Conservation (phyloP, 176 grass and related monocot genomes). For the Avena eriantha region DNA sequence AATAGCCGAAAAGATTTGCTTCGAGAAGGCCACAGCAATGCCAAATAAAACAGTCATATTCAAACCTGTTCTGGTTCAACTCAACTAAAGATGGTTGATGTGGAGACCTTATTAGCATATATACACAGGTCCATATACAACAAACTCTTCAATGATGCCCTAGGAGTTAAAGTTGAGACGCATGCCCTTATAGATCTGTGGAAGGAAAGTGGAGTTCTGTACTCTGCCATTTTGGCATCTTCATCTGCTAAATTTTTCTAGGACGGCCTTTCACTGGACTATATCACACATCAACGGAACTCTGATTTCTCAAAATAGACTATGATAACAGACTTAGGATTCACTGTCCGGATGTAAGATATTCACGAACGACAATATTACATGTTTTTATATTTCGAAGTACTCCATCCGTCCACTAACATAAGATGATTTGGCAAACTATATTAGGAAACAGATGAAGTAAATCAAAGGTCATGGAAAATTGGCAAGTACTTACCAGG, state of each 20-base stretch:
- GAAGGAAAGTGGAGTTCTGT: background rate
- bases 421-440: too few relatives aligned
- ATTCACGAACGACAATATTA: background rate
- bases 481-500: slow-evolving; percentile 54
- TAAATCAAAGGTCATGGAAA: slow-evolving; percentile 6
- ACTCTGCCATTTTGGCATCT: background rate
- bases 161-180: background rate
- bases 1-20: background rate
- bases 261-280: background rate
- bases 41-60: background rate
- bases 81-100: slow-evolving; percentile 8
- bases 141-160: background rate
- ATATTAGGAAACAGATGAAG: background rate
- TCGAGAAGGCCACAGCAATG: background rate
- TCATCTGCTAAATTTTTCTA: background rate
- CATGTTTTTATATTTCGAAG: background rate
- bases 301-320: slow-evolving; percentile 12
- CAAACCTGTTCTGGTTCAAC: background rate
- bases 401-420: background rate
- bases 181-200: background rate
- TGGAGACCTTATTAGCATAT: background rate
- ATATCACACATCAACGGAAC: background rate
- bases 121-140: background rate
- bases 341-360: background rate
- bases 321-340: background rate